Percentiles rank a stretch among this genome's conserved stretches.
These are phyloP conservation scores for Wallemia ichthyophaga DNA, from an alignment of 1,284 basidiomycete species.

Conservation along the genomic window DNA sequence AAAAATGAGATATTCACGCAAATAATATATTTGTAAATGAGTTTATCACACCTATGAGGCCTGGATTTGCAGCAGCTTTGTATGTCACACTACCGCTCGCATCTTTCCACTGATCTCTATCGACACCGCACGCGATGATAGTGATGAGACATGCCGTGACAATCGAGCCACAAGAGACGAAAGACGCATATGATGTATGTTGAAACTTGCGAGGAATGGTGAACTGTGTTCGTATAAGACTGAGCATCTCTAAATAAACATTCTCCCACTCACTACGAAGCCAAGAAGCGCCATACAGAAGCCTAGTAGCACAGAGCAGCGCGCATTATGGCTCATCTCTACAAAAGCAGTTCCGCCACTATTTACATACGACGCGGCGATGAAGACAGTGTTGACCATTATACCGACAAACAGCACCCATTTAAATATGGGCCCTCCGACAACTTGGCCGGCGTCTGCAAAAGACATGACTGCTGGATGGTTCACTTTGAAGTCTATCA, in stretches of 20 bases:
- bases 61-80: conserved; percentile 2
- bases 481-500: conserved; percentile 14
- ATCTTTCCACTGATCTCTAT: conserved; percentile 5
- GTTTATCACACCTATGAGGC: conserved; percentile 11
- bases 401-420: conserved; percentile 11
- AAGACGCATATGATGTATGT: conserved; percentile 9
- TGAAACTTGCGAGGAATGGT: not conserved
- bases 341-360: conserved; percentile 12
- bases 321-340: conserved; percentile 10
- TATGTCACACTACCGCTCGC: not conserved
- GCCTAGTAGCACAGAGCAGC: conserved; percentile 12
- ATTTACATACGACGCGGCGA: conserved; percentile 14
- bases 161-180: conserved; percentile 10
- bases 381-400: conserved; percentile 11
- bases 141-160: conserved; percentile 11
- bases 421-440: conserved; percentile 12
- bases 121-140: conserved; percentile 12
- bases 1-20: not conserved
- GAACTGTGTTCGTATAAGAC: not conserved
- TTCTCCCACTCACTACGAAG: conserved; percentile 6
- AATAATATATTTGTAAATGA: conserved; percentile 14
- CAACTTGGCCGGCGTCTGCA: conserved; percentile 13
- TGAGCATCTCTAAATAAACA: not conserved
- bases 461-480: conserved; percentile 15
- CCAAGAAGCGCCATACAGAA: conserved; percentile 11